Conservation (phyloP, 2,329 filamentous ascomycete species). For the Dactylonectria estremocensis region DNA sequence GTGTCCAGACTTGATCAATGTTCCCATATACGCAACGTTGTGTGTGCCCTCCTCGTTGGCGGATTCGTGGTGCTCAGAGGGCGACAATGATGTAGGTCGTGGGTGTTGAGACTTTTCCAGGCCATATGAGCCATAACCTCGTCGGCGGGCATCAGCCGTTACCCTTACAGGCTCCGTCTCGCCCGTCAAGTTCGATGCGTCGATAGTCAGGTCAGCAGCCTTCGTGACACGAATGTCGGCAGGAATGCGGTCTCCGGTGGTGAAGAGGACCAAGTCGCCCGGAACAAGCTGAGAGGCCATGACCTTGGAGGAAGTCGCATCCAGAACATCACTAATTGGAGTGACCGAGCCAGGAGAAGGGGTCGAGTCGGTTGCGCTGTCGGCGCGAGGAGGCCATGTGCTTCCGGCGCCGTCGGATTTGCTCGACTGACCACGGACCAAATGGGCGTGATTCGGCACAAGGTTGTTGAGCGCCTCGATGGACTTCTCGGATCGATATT, state of each 20-base stretch:
- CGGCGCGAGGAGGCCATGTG: conserved; percentile 64
- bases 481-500: conserved; percentile 97
- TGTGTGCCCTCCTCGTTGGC: conserved; percentile 76
- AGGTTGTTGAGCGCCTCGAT: conserved; percentile 94
- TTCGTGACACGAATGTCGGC: conserved; percentile 96
- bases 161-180: conserved; percentile 95
- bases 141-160: conserved; percentile 71
- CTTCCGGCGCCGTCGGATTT: conserved; percentile 49
- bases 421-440: conserved; percentile 77
- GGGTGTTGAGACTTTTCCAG: conserved; percentile 49
- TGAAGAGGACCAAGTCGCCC: conserved; percentile 93
- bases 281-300: conserved; percentile 90
- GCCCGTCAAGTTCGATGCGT: conserved; percentile 96
- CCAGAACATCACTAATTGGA: conserved; percentile 74
- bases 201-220: conserved; percentile 90
- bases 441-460: conserved; percentile 94
- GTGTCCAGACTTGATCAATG: conserved; percentile 92
- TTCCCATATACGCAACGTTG: conserved; percentile 99
- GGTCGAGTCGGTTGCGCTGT: conserved; percentile 62
- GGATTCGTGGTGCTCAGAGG: conserved; percentile 70
- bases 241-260: conserved; percentile 95
- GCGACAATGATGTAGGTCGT: conserved; percentile 59
- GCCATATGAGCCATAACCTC: conserved; percentile 48
- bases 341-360: conserved; percentile 66
- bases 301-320: conserved; percentile 85